Evolutionary conservation across 257 asterid genomes (phyloP), one percentile per base, ranked within the genome.

Genomic region (Striga asiatica): DNA sequence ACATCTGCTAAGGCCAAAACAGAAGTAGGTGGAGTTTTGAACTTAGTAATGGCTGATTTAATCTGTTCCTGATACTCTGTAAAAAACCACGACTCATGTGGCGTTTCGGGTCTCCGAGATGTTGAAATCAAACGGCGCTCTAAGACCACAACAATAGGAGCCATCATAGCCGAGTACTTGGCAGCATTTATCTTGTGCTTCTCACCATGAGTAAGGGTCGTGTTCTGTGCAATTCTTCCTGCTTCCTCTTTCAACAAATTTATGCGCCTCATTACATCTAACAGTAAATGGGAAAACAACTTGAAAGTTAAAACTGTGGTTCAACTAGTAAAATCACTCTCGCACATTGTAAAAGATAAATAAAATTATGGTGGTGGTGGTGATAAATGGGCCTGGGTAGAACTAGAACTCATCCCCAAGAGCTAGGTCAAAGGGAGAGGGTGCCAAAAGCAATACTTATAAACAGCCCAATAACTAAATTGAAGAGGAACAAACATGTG

Each of bases 101-200:
- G 93, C 6, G 98, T 92, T 78, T 87, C 95, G 56, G 98, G 97
- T 75, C 71, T 78, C 64, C 85, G 76, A 63, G 95, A 84, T 20
- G 98, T 88, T 56, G 95, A 92, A 66, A 81, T 76, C 73, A 92
- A 82, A 54, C 98, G 95, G 54, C 98, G 98, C 75, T 92, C 98
- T 69, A 92, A 72, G 64, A 77, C 94, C 61, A 92, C 97, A 72
- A 82, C 71, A 59, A 88, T 77, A 31, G 98, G 97, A 60, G 98
- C 95, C 98, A 88, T 92, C 98, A 92, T 92, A 64, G 98, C 98
- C 2, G 97, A 82, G 76, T 87, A 92, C 69, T 92, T 92, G 1
- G 98, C 97, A 68, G 84, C 93, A 79, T 81, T 92, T 55, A 92
- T 92, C 71, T 88, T 92, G 73, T 65, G 85, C 84, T 92, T 92